Percentiles rank a stretch among this genome's conserved stretches.
These are phyloP conservation scores for Physcomitrellopsis africana DNA, from an alignment of 225 moss, liverwort and hornwort species.

Conservation along the genomic window DNA sequence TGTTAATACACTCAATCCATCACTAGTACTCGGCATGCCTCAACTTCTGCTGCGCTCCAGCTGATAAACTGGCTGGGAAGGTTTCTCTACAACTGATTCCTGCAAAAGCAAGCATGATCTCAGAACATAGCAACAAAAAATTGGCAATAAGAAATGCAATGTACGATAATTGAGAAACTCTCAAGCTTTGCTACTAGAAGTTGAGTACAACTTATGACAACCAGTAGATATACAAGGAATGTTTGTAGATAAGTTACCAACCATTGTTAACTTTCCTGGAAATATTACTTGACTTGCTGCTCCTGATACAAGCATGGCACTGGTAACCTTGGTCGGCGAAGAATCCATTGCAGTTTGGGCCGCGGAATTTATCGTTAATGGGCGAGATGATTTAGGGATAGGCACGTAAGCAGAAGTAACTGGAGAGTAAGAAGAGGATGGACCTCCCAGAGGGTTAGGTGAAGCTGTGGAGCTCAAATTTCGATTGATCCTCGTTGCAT, in stretches of 20 bases:
- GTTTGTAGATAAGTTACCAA: conserved; percentile 19
- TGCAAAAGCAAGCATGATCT: conserved; percentile 32
- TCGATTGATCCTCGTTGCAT: conserved; percentile 34
- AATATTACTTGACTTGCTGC: conserved; percentile 42
- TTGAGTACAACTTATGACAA: conserved; percentile 4
- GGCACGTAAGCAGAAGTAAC: conserved; percentile 36
- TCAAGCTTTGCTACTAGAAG: not conserved
- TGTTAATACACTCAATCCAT: conserved; percentile 38
- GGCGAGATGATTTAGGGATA: conserved; percentile 43
- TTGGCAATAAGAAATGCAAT: not conserved
- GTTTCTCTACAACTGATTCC: conserved; percentile 41
- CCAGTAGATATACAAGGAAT: not conserved
- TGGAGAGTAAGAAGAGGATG: conserved; percentile 38
- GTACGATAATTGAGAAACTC: conserved; percentile 13
- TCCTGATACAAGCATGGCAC: conserved; percentile 58
- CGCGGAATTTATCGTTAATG: conserved; percentile 42
- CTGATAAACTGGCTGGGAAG: conserved; percentile 31
- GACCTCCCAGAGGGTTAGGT: conserved; percentile 34
- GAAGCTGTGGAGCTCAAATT: conserved; percentile 30
- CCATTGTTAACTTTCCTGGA: conserved; percentile 51
- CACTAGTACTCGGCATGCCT: conserved; percentile 45
- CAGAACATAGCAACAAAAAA: conserved; percentile 31
- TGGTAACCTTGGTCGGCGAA: conserved; percentile 52
- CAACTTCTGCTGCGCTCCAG: conserved; percentile 44
- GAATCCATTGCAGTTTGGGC: conserved; percentile 57